Conservation (phyloP, 2,329 filamentous ascomycete genomes). For the Pyrenochaeta sp. region DNA sequence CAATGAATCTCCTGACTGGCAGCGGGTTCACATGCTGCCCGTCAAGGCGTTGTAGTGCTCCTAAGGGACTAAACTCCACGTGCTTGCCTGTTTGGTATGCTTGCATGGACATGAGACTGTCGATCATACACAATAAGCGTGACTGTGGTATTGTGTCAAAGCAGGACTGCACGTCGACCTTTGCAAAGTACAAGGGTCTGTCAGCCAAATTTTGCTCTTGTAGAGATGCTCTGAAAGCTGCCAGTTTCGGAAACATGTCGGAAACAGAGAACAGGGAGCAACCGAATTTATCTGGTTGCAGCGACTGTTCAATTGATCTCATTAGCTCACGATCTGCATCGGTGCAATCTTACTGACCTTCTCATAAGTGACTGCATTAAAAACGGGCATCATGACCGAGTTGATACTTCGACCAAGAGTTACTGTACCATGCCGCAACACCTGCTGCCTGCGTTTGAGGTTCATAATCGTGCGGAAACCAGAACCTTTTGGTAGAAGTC, state of each 20-base stretch:
- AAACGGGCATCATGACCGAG: slow-evolving; percentile 73
- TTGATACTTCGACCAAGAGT: slow-evolving; percentile 73
- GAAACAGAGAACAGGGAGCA: slow-evolving; percentile 81
- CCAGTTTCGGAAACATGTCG: slow-evolving; percentile 79
- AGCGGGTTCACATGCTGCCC: slow-evolving; percentile 37
- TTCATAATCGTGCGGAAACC: slow-evolving; percentile 89
- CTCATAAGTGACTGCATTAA: slow-evolving; percentile 80
- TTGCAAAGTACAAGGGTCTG: slow-evolving; percentile 78
- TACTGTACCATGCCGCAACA: slow-evolving; percentile 60
- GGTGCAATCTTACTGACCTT: slow-evolving; percentile 64
- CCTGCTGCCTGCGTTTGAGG: slow-evolving; percentile 70
- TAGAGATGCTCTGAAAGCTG: slow-evolving; percentile 68
- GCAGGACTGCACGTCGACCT: slow-evolving; percentile 88
- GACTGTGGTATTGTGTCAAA: slow-evolving; percentile 95
- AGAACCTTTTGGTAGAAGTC: slow-evolving; percentile 80
- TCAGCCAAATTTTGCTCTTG: slow-evolving; percentile 39
- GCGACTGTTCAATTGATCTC: slow-evolving; percentile 30
- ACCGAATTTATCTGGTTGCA: slow-evolving; percentile 68
- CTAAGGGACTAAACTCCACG: slow-evolving; percentile 69
- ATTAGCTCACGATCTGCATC: too few relatives aligned
- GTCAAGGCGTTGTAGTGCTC: slow-evolving; percentile 43
- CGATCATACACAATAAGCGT: slow-evolving; percentile 72
- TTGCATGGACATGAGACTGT: slow-evolving; percentile 61
- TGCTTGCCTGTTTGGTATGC: slow-evolving; percentile 78
- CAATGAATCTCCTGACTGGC: slow-evolving; percentile 50